Base-by-base conservation (phyloP, 2,329 filamentous ascomycete species). In the Penicillium sp. region DNA sequence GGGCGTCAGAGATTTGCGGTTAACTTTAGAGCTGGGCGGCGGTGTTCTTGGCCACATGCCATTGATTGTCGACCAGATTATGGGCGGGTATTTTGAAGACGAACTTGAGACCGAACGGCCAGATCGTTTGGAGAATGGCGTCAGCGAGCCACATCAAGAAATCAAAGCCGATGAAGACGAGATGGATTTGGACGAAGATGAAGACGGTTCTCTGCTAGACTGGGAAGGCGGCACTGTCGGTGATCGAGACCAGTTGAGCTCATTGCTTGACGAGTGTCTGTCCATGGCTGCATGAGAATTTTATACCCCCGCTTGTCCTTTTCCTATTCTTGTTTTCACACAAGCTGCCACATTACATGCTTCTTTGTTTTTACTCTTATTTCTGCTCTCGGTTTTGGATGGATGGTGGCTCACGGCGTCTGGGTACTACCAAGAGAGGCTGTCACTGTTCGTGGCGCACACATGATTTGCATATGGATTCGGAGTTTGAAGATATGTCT, bases 31-130 rank as follows among this genome's bases (percentile, higher is more conserved):
- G 55, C 81, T 96, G 60, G 86, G 88, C 11, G 89, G 94, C 50
- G 84, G 83, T 26, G 87, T 89, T 55, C 80, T 96, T 59, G 85
- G 86, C 9, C 85, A 90, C 56, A 92, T 94, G 75, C 90, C 90
- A 0, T 79, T 90, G 23, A 78, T 96, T 35, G 82, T 85, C 27
- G 86, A 88, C 39, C 81, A 85, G 50, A 84, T 96, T 42, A 77
- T 87, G 64, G 83, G 85, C 57, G 82, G 82, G 6, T 91, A 89
- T 66, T 80, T 88, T 30, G 90, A 94, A 67, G 87, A 88, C 51
- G 89, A 91, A 69, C 77, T 91, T 13, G 88, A 91, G 55, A 69
- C 67, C 5, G 72, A 75, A 55, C 70, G 67, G 16, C 68, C 72
- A 55, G 71, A 70, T 51, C 68, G 68, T 7, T 30, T 64, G 2